Evolutionary conservation across 2,329 filamentous ascomycete species (phyloP), one percentile per base, ranked within the genome.

Genomic region (Colletotrichum musicola): DNA sequence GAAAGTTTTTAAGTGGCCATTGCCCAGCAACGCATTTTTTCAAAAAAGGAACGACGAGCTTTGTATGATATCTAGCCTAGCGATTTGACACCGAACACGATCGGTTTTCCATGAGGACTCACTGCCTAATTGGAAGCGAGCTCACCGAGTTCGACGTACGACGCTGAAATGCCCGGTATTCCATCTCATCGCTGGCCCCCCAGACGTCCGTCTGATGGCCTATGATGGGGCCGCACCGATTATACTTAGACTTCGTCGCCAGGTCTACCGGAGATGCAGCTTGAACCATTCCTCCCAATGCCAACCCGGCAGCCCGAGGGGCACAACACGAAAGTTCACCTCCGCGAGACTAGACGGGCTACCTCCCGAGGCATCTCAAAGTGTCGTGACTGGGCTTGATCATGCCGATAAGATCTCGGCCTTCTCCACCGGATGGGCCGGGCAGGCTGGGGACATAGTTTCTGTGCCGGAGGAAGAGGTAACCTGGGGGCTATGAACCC

Each of bases 61-160:
- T 66, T 61, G 65, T 64, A 66, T 51, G 44, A 69, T 53, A 56
- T 40, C 20, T 42, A 53, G 27, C 35, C 46, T 27, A 64, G 61
- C 65, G 54, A 53, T 38, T 54, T 60, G 46, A 25, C 20, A 65
- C 53, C 61, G 47, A 50, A 18, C n/a, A 46, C 38, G 27, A 35
- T 16, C 14, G 49, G 49, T 20, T 50, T 63, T 25, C 4, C 20
- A 9, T 35, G 30, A 35, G 7, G 12, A 10, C 30, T 3, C 30
- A 35, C 1, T 10, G 10, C 22, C 22, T 25, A 4, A 25, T 4
- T 35, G 30, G 6, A 10, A 35, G 40, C 40, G 40, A 42, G 13
- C 13, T 42, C 6, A 14, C 40, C 14, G 14, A 42, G 30, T 9
- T 35, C 30, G 30, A 35, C 7, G 30, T 7, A 10, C 1, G 10